phyloP scores from a whole-genome alignment of 441 rosid genomes.

The Hura crepitans region DNA sequence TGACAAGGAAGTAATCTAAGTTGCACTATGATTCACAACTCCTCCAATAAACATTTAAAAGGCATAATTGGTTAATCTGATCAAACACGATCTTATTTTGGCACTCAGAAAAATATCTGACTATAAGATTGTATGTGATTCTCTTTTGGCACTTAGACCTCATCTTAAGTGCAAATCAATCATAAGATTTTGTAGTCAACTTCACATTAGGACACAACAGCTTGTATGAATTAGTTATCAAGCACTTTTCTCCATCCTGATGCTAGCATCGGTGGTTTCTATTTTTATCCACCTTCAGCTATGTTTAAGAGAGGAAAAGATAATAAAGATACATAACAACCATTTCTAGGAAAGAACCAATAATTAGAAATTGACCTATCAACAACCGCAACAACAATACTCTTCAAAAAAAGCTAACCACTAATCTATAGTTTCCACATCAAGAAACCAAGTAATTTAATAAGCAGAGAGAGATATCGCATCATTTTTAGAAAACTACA shows the following conservation, averaged over 20 bases:
- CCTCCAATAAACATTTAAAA: not conserved
- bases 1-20: not conserved
- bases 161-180: constrained; percentile 23
- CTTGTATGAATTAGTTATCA: constrained; percentile 18
- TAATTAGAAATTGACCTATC: constrained; percentile 30
- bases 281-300: constrained; percentile 2
- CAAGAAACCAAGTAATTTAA: constrained; percentile 19
- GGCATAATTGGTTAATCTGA: not conserved
- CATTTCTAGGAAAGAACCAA: constrained; percentile 25
- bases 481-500: constrained; percentile 17
- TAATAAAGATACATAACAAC: constrained; percentile 11
- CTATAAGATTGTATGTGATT: constrained; percentile 10
- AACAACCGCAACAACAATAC: constrained; percentile 31
- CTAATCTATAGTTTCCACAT: constrained; percentile 21
- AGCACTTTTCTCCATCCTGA: constrained; percentile 19
- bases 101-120: not conserved
- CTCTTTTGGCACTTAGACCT: constrained; percentile 2
- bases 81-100: constrained; percentile 8
- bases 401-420: constrained; percentile 27
- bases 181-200: constrained; percentile 24
- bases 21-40: not conserved
- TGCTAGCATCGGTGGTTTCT: constrained; percentile 6
- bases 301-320: not conserved
- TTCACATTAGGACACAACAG: constrained; percentile 23
- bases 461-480: constrained; percentile 5